These are phyloP conservation scores for Fistulinella prunicolor DNA, from an alignment of 768 basidiomycete genomes.

Conservation along the genomic window DNA sequence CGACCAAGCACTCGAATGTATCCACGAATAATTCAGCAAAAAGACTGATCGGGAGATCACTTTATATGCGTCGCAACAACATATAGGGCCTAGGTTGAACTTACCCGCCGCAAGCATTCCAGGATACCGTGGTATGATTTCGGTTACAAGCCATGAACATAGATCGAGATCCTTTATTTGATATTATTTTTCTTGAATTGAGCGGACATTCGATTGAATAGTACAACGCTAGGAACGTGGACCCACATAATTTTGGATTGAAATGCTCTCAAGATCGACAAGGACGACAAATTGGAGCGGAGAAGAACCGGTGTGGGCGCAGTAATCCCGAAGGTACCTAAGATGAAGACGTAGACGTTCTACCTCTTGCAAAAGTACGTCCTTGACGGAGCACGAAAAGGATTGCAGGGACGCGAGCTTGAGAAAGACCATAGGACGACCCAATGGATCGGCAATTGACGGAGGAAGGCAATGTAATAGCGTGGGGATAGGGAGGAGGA, in stretches of 20 bases:
- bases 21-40: slow-evolving; percentile 72
- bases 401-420: slow-evolving; percentile 43
- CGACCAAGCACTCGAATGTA: slow-evolving; percentile 66
- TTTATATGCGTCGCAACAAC: too few species aligned
- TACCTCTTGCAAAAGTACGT: slow-evolving; percentile 45
- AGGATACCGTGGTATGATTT: slow-evolving; percentile 68
- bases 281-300: slow-evolving; percentile 65
- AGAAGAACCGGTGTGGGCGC: slow-evolving; percentile 30
- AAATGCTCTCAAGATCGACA: slow-evolving; percentile 58
- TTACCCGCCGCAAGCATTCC: slow-evolving; percentile 73
- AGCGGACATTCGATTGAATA: slow-evolving; percentile 5
- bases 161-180: slow-evolving; percentile 67
- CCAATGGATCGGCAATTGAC: slow-evolving; percentile 54
- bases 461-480: slow-evolving; percentile 54
- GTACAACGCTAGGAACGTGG: background rate
- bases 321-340: slow-evolving; percentile 41
- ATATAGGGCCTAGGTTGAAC: slow-evolving; percentile 3
- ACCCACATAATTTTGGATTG: slow-evolving; percentile 57
- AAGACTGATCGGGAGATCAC: slow-evolving; percentile 44
- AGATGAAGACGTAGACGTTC: slow-evolving; percentile 61
- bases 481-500: slow-evolving; percentile 26
- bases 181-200: too few species aligned
- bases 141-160: slow-evolving; percentile 60
- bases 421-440: slow-evolving; percentile 62
- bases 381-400: slow-evolving; percentile 38